A percentile compares a stretch with the other conserved stretches of the same genome.
Evolutionary conservation across 257 asterid species (phyloP).

Genomic region (Buddleja alternifolia): DNA sequence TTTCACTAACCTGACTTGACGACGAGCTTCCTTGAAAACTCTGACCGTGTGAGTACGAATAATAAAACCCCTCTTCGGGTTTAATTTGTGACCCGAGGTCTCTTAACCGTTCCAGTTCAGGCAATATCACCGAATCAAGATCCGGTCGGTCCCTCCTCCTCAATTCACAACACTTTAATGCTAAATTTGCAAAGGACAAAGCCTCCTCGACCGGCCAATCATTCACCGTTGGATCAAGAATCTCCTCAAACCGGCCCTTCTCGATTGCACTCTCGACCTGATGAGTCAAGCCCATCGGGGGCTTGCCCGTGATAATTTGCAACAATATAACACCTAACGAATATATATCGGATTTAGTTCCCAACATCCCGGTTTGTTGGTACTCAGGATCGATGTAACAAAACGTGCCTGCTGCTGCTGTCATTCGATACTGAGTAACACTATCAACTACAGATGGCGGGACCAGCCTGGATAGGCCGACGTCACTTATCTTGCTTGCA

Average conservation of each 20-base stretch:
- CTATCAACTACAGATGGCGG: constrained; percentile 53
- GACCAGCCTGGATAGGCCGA: constrained; percentile 76
- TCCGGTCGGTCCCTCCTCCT: constrained; percentile 85
- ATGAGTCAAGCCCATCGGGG: constrained; percentile 74
- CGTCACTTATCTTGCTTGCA: constrained; percentile 80
- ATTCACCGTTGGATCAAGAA: constrained; percentile 58
- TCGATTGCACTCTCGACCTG: constrained; percentile 64
- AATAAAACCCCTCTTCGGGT: constrained; percentile 17
- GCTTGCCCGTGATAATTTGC: constrained; percentile 71
- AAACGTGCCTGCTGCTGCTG: constrained; percentile 91
- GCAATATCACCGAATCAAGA: constrained; percentile 63
- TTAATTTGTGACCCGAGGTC: constrained; percentile 39
- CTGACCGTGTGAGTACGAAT: constrained; percentile 9
- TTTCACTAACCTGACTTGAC: constrained; percentile 38
- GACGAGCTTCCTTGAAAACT: constrained; percentile 38
- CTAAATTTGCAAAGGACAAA: constrained; percentile 55
- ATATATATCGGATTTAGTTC: constrained; percentile 78
- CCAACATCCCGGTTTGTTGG: constrained; percentile 77
- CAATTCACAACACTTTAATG: constrained; percentile 74
- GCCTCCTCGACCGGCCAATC: constrained; percentile 89
- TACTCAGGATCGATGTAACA: constrained; percentile 96
- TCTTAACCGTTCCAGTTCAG: constrained; percentile 62
- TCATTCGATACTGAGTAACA: constrained; percentile 60
- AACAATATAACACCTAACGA: constrained; percentile 68
- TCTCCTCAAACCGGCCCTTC: constrained; percentile 45